Conservation (phyloP, 164 flowering plant genomes). For the Umbellularia californica region DNA sequence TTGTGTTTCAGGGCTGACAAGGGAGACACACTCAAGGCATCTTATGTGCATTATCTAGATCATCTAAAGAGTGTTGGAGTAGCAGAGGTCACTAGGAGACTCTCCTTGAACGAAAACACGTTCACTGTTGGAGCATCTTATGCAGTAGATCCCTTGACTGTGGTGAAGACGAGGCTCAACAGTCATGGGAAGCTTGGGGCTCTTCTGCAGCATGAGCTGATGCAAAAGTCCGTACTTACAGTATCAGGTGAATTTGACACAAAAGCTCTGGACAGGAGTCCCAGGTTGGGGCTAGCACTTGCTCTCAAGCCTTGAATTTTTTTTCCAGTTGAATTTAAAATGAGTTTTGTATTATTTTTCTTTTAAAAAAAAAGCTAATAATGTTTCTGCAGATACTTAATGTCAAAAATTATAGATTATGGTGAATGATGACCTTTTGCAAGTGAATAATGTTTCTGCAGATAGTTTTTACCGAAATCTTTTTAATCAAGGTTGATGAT, state of each 20-base stretch:
- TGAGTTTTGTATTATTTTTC: not conserved
- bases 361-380: constrained; percentile 1
- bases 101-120: constrained; percentile 89
- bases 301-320: constrained; percentile 69
- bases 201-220: constrained; percentile 73
- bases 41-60: constrained; percentile 62
- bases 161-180: constrained; percentile 81
- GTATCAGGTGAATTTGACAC: constrained; percentile 82
- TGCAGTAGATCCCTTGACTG: constrained; percentile 56
- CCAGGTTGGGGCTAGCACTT: constrained; percentile 75
- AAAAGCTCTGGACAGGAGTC: constrained; percentile 71
- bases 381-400: not conserved
- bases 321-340: not conserved
- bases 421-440: not conserved
- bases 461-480: too few species aligned
- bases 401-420: not conserved
- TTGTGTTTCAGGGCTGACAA: constrained; percentile 62
- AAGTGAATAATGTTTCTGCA: too few species aligned
- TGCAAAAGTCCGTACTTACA: constrained; percentile 62
- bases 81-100: constrained; percentile 69
- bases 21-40: constrained; percentile 72
- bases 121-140: constrained; percentile 80
- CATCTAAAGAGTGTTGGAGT: constrained; percentile 49
- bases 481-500: too few species aligned
- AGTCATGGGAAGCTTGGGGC: constrained; percentile 85